Base-by-base conservation (phyloP, 148 eudicot species). In the Pharnaceum exiguum region DNA sequence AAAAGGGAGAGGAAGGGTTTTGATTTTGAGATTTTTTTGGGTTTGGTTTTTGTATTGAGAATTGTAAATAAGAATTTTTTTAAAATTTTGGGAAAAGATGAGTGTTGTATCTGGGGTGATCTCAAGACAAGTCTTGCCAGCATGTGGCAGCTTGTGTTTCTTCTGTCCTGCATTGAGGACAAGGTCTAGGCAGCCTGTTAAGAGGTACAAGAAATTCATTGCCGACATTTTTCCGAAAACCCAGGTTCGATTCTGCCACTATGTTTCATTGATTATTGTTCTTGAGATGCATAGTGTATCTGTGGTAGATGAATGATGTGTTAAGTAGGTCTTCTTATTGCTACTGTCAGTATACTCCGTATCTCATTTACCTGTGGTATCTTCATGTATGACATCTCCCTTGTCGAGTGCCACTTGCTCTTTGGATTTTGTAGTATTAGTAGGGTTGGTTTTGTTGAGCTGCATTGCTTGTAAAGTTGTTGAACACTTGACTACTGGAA, bases 131-230 rank as follows among this genome's bases (percentile, higher is more conserved):
- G 83, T 89, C 24, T 68, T 86, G 84, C 96, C 99, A 32, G 89
- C 75, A 70, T 86, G 96, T 58, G 96, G 91, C 15, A 77, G 63
- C 57, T 81, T 94, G 57, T 94, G 99, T 73, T 75, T 82, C 70
- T 83, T 86, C 50, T 89, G 99, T 66, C 99, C 99, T 11, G 84
- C 77, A 13, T 52, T 94, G 82, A 66, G 95, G 30, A 63, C 96
- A 0, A 80, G 99, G 80, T 94, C 99, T 31, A 82, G 99, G 73
- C 99, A 94, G 77, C 96, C 99, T 10, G 96, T 94, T 46, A 94
- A 94, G 81, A 76, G 96, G 68, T 94, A 89, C 75, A 94, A 94
- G 82, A 86, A 89, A 68, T 64, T 94, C 37, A 89, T 94, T 33
- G 72, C 93, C 0, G 96, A 89, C 52, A 84, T 86, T 67, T 89